Evolutionary conservation across 2,329 filamentous ascomycete genomes (phyloP), one percentile per base, ranked within the genome.

Genomic region (Hymenotorrendiella dingleyae): DNA sequence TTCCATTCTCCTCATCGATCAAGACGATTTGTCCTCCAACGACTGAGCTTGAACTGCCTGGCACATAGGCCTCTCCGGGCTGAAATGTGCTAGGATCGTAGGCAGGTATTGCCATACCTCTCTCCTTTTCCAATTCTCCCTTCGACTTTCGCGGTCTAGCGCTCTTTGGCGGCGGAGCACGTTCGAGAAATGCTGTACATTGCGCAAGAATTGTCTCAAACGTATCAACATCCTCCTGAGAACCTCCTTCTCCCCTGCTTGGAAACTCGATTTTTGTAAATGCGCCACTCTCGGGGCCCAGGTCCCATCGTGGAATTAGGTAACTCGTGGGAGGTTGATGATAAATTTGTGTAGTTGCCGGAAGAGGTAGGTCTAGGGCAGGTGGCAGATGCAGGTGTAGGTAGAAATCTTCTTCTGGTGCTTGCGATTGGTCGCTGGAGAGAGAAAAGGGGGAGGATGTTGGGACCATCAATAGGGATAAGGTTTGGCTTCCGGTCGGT

Each of bases 201-300:
- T 97, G 89, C n/a, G 91, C 91, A 38, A 97, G 74, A 52, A 97
- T 97, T 3, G 91, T 96, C 70, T 97, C 91, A 59, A 96, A 97
- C 1, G 91, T 97, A 61, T 96, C 89, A 30, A 94, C 74, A 62
- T 96, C 91, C 62, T 97, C 90, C 63, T 96, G 89, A 7, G 86
- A 77, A 20, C 86, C 83, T 24, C 86, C 81, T 47, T 72, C 80
- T 16, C 86, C 86, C 19, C 85, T 69, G 3, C 73, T 63, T 0
- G 90, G 90, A 54, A 98, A 97, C 62, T 96, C 85, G 60, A 98
- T 88, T 43, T 89, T 78, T 16, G 91, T 96, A 61, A 97, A 97
- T 14, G 89, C 87, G 46, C 89, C 90, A 52, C 82, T 84, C 43
- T 93, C 86, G 1, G 85, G 86, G 4, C 88, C 90, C 12, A 96